Percentiles rank a stretch among this genome's conserved stretches.
phyloP scores from a whole-genome alignment of 352 stramenopile genomes.

The Pythium sukuiense region DNA sequence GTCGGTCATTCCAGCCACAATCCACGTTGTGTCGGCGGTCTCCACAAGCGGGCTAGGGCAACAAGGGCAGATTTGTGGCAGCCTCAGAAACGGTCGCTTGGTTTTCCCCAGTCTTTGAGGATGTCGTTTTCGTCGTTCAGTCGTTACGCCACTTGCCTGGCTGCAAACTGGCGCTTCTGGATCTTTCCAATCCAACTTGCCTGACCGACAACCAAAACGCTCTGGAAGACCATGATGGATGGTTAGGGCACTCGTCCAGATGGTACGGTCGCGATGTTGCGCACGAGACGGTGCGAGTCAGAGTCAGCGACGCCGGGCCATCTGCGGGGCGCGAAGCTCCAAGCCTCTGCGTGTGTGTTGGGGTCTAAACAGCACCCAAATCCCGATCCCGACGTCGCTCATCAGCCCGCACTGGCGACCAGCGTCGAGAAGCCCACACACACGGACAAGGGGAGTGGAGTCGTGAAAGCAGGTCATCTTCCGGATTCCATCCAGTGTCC shows the following conservation, averaged over 20 bases:
- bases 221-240: neutral
- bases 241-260: constrained; percentile 3
- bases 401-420: no score
- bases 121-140: neutral
- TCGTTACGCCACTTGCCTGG: neutral
- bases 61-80: neutral
- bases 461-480: neutral
- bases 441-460: neutral
- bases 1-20: constrained; percentile 1
- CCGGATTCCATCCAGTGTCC: constrained; percentile 3
- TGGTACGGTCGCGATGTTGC: constrained; percentile 7
- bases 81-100: constrained; percentile 1
- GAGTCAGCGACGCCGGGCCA: neutral
- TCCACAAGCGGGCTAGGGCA: neutral
- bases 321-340: neutral
- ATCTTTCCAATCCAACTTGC: neutral
- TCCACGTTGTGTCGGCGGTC: neutral
- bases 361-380: no score
- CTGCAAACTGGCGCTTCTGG: constrained; percentile 12
- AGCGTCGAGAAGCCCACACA: neutral
- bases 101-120: neutral
- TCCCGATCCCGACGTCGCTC: no score
- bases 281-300: neutral
- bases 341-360: no score
- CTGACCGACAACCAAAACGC: no score